Base-by-base conservation (phyloP, 2,329 filamentous ascomycete species). In the Sordariomycetes sp. region DNA sequence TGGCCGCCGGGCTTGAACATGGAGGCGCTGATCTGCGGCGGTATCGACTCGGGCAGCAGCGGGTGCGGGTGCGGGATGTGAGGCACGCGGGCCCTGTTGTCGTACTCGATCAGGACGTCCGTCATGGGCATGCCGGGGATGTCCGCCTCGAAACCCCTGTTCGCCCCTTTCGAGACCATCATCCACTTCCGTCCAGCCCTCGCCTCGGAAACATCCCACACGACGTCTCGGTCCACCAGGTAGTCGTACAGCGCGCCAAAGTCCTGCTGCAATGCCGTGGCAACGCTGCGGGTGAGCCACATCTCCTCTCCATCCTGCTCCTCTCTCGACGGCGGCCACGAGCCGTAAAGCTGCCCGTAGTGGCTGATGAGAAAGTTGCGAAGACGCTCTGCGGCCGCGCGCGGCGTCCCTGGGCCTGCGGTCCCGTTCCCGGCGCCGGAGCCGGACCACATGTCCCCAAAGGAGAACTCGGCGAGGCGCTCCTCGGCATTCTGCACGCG, bases 231-330 rank as follows among this genome's bases (percentile, higher is more conserved):
- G 50, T 84, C 72, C 12, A 85, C 79, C 2, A 84, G 59, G 41
- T 81, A 82, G 46, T 84, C 79, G 45, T 85, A 85, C 2, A 85
- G 57, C 0, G 75, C 72, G 3, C 75, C 74, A 45, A 85, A 83
- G 42, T 84, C 80, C 21, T 61, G 63, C 42, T 81, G 75, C n/a
- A 85, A 50, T 3, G 61, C 61, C 30, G 68, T 63, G 1, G 67
- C 67, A 14, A 82, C 50, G 4, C 63, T 67, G 26, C 79, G 64
- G 5, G 70, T 79, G 10, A 84, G 60, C 79, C 79, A 83, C 25
- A 63, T 61, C 8, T 58, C 48, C 5, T 41, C 37, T 23, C 17
- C 27, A 14, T 21, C 15, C 3, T 14, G 19, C 12, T 33, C 25
- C 15, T 26, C 21, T 8, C 28, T 23, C 6, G 47, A 34, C 2